Percentiles rank a stretch among this genome's conserved stretches.
These are phyloP conservation scores for Urtica urens DNA, from an alignment of 306 rosid genomes.

Conservation along the genomic window DNA sequence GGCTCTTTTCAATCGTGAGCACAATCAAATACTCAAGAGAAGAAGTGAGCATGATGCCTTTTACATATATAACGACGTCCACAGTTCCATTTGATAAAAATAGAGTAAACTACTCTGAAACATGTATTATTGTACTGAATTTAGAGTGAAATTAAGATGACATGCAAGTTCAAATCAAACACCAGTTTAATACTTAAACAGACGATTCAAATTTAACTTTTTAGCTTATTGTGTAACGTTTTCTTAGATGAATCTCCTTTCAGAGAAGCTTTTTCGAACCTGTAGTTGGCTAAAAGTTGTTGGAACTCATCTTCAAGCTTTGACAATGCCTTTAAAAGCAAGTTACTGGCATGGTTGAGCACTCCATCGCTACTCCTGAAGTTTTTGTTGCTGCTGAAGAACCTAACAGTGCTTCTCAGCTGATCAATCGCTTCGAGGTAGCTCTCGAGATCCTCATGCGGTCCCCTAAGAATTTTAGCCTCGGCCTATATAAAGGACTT, in stretches of 20 bases:
- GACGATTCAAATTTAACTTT: too few relatives aligned
- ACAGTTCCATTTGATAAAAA: too few relatives aligned
- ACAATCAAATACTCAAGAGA: too few relatives aligned
- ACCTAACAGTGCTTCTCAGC: constrained; percentile 40
- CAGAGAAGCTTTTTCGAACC: too few relatives aligned
- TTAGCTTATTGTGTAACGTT: too few relatives aligned
- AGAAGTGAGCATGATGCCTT: too few relatives aligned
- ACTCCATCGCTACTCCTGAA: constrained; percentile 49
- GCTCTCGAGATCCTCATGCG: constrained; percentile 93
- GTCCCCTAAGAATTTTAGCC: constrained; percentile 90
- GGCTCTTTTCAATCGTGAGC: too few relatives aligned
- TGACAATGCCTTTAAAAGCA: constrained; percentile 80
- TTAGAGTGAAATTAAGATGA: background rate
- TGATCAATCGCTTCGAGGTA: constrained; percentile 80
- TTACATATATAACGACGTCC: too few relatives aligned
- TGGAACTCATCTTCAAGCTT: constrained; percentile 92
- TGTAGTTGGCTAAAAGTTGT: constrained; percentile 69
- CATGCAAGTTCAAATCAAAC: background rate
- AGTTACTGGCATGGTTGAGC: constrained; percentile 54
- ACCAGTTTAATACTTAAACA: too few relatives aligned
- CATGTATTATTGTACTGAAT: background rate
- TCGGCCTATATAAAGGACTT: constrained; percentile 67
- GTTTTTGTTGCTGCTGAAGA: constrained; percentile 53
- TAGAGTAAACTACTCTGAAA: too few relatives aligned
- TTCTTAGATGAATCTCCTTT: too few relatives aligned